Evolutionary conservation across 768 basidiomycete genomes (phyloP), one percentile per base, ranked within the genome.

Genomic region (Tylopilus vinaceipallidus): DNA sequence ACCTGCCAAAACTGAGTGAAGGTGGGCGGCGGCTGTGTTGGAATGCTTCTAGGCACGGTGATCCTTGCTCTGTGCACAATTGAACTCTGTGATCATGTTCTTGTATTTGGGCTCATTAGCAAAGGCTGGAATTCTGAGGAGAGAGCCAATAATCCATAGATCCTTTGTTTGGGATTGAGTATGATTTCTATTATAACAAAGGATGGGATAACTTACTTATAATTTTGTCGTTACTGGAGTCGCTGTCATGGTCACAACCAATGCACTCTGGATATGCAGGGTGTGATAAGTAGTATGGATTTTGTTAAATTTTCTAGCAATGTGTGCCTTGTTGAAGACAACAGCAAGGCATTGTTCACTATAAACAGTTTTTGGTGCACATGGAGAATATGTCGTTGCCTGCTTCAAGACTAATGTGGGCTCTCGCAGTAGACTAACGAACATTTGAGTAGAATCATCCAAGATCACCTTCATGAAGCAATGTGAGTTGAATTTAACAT

Each of bases 221-320:
- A 52, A 12, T 41, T 52, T 54, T 1, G 50, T 54, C 26, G 39
- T 43, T 13, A 54, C 45, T 2, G 41, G 50, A 0, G 33, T 54
- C 3, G 42, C 45, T 0, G 42, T 54, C 37, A 52, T 54, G 3
- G 34, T 13, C 2, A 54, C 8, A 2, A 52, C 34, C 0, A 1
- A 3, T 0, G 6, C 0, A 0, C 29, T 33, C 1, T 4, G n/a
- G 0, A 7, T 1, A 1, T 20, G 10, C 2, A 51, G 35, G 1
- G n/a, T 14, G 11, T 10, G 19, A 0, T 3, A 11, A 2, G 50
- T 37, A 1, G 16, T 33, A 14, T 47, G 47, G 2, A 47, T 2
- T 5, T 40, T 42, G n/a, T 54, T 54, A 9, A 43, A 27, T 3
- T 54, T 54, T 0, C 53, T 26, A 5, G 46, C 42, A 0, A 6